Conservation (phyloP, 768 basidiomycete species). For the Coprinopsis sp. region DNA sequence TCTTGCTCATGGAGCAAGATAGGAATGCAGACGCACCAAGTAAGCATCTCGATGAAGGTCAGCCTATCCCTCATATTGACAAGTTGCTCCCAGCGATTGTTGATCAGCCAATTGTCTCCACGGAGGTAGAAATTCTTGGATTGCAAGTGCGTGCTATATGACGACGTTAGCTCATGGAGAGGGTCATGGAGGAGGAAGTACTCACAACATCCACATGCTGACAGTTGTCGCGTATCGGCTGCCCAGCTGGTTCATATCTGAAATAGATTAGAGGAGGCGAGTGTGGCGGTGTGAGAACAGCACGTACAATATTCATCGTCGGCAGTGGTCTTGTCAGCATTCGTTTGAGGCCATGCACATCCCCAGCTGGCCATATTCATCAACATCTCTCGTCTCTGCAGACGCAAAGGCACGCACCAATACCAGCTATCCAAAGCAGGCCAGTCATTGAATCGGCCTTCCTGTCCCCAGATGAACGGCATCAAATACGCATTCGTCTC, state of each 20-base stretch:
- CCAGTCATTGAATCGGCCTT: conserved; percentile 42
- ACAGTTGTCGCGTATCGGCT: conserved; percentile 40
- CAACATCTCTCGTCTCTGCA: neutral
- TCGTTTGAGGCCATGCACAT: conserved; percentile 56
- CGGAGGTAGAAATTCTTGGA: conserved; percentile 66
- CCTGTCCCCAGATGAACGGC: conserved; percentile 55
- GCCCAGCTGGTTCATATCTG: conserved; percentile 43
- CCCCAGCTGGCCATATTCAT: conserved; percentile 41
- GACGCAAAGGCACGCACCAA: conserved; percentile 29
- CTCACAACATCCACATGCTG: conserved; percentile 46
- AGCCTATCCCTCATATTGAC: conserved; percentile 50
- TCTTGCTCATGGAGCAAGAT: neutral
- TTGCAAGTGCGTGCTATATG: conserved; percentile 42
- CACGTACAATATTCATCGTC: conserved; percentile 47
- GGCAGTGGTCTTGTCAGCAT: conserved; percentile 35
- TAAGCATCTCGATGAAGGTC: conserved; percentile 62
- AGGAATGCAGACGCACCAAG: conserved; percentile 41
- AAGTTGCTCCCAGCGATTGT: conserved; percentile 67
- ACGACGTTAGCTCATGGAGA: neutral
- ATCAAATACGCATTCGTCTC: conserved; percentile 42
- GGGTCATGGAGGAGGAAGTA: conserved; percentile 1
- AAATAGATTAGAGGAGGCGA: neutral
- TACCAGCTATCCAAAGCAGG: conserved; percentile 46
- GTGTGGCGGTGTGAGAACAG: neutral
- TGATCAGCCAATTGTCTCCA: conserved; percentile 63